Conservation (phyloP, 148 eudicot genomes). For the Chenopodium quinoa region DNA sequence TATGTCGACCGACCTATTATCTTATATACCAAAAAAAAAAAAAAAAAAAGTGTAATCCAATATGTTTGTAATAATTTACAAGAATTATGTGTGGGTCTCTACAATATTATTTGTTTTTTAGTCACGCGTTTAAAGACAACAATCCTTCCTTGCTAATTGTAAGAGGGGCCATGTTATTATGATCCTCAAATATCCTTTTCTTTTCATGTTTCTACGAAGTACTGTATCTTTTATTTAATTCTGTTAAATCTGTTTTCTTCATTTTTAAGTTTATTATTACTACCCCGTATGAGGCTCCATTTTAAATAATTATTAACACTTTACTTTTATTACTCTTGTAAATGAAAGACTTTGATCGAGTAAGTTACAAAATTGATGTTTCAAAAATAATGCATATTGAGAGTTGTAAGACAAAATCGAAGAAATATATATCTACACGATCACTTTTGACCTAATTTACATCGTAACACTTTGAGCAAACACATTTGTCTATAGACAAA, state of each 20-base stretch:
- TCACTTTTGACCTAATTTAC: too few species aligned
- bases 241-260: background rate
- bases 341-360: too few species aligned
- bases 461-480: too few species aligned
- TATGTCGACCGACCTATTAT: background rate
- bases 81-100: slow-evolving; percentile 25
- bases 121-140: slow-evolving; percentile 46
- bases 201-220: background rate
- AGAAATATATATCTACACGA: too few species aligned
- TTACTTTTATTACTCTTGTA: too few species aligned
- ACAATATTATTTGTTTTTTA: slow-evolving; percentile 28
- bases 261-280: background rate
- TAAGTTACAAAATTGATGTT: too few species aligned
- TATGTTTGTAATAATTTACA: slow-evolving; percentile 23
- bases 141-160: slow-evolving; percentile 5
- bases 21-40: background rate
- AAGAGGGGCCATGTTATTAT: slow-evolving; percentile 8
- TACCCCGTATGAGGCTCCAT: too few species aligned
- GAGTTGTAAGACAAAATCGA: too few species aligned
- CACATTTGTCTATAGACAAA: too few species aligned
- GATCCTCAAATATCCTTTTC: slow-evolving; percentile 11
- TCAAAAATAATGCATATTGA: too few species aligned
- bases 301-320: too few species aligned
- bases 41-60: slow-evolving; percentile 11
- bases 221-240: background rate